Conservation (phyloP, 257 asterid genomes). For the Echites panduratus region DNA sequence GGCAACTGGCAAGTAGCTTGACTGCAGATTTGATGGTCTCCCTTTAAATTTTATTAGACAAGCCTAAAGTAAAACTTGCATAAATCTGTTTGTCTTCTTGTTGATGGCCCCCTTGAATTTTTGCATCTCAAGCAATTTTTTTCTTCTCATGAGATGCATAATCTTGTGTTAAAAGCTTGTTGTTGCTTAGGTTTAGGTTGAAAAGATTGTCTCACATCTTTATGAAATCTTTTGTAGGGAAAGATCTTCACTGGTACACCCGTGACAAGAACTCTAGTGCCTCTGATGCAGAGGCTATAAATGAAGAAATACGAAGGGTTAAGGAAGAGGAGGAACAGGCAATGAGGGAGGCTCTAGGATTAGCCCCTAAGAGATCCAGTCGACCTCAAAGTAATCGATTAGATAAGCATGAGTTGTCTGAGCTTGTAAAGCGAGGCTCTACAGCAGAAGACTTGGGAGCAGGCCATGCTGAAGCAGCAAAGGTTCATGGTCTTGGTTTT, state of each 20-base stretch:
- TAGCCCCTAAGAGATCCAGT: slow-evolving; percentile 83
- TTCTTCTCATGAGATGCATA: background rate
- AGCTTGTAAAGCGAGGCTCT: slow-evolving; percentile 85
- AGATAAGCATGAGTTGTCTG: slow-evolving; percentile 90
- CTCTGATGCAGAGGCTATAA: slow-evolving; percentile 46
- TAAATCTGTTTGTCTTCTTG: background rate
- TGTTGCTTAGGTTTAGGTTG: background rate
- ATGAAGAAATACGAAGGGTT: slow-evolving; percentile 80
- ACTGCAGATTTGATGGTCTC: no score
- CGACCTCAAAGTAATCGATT: slow-evolving; percentile 62
- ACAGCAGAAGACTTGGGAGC: slow-evolving; percentile 99
- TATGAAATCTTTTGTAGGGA: slow-evolving; percentile 42
- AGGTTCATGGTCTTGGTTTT: slow-evolving; percentile 90
- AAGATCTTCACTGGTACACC: slow-evolving; percentile 86
- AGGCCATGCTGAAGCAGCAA: slow-evolving; percentile 97
- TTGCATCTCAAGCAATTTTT: background rate
- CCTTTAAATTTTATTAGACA: no score
- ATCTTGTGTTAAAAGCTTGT: background rate
- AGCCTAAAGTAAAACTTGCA: no score
- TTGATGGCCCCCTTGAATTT: background rate
- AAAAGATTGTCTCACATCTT: background rate
- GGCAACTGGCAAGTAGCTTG: no score
- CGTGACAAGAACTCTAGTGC: slow-evolving; percentile 63
- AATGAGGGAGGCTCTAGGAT: slow-evolving; percentile 95
- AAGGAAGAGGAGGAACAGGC: slow-evolving; percentile 99